Percentiles rank a stretch among this genome's conserved stretches.
Conservation (phyloP, 305 asterid genomes). For the Solanum hybrid region DNA sequence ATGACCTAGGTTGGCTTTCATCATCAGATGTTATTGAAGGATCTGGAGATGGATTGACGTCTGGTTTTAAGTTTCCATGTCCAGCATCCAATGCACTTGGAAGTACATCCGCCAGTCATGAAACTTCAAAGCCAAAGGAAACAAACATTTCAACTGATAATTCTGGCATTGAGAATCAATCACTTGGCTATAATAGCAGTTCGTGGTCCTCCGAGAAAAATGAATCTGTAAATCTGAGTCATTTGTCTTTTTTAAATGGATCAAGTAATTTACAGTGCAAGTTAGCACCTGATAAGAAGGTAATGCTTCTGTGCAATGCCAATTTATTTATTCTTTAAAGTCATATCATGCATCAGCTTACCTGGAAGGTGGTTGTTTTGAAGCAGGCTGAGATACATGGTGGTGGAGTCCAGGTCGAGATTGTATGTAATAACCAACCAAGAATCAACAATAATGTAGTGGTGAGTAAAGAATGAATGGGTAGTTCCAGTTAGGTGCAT, state of each 20-base stretch:
- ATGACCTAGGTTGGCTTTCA: slow-evolving; percentile 61
- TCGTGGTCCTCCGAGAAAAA: slow-evolving; percentile 38
- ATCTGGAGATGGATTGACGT: slow-evolving; percentile 26
- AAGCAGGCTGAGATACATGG: slow-evolving; percentile 10
- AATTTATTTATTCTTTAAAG: background rate
- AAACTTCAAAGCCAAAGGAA: slow-evolving; percentile 22
- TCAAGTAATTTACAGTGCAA: slow-evolving; percentile 21
- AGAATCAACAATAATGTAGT: slow-evolving; percentile 20
- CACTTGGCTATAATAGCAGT: slow-evolving; percentile 27
- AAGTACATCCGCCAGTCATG: slow-evolving; percentile 22
- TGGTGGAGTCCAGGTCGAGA: slow-evolving; percentile 17
- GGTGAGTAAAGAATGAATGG: slow-evolving; percentile 15
- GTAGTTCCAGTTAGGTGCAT: background rate
- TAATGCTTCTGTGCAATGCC: background rate
- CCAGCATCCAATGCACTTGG: slow-evolving; percentile 30
- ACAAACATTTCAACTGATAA: slow-evolving; percentile 27
- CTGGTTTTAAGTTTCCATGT: slow-evolving; percentile 44
- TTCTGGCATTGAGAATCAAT: slow-evolving; percentile 21
- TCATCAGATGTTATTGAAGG: slow-evolving; percentile 51
- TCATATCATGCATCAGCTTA: slow-evolving; percentile 1
- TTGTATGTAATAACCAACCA: slow-evolving; percentile 13
- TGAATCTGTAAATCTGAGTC: slow-evolving; percentile 27
- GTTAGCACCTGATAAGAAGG: slow-evolving; percentile 36
- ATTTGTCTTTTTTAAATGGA: slow-evolving; percentile 30
- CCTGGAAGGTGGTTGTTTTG: slow-evolving; percentile 8